phyloP scores from a whole-genome alignment of 2,329 filamentous ascomycete genomes.

The Cladophialophora carrionii region DNA sequence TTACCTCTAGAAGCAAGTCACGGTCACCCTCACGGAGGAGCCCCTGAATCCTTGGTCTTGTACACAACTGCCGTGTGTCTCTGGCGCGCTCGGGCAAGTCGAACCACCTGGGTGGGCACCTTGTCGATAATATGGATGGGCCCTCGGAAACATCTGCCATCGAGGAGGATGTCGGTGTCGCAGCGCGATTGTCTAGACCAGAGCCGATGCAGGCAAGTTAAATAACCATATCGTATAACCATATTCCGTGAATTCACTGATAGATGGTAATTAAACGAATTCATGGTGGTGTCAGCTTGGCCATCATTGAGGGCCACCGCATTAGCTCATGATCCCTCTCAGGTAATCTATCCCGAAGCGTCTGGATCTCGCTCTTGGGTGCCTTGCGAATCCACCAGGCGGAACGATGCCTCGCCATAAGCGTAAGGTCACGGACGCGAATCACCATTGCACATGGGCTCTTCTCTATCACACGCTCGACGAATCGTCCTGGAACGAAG shows the following conservation, averaged over 20 bases:
- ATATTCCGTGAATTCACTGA: neutral
- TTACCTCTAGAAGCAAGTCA: neutral
- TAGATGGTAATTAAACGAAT: neutral
- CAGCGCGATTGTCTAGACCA: neutral
- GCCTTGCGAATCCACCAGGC: slow-evolving; percentile 9
- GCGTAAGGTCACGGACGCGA: slow-evolving; percentile 42
- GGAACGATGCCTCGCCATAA: slow-evolving; percentile 1
- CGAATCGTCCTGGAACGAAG: slow-evolving; percentile 41
- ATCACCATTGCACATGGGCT: slow-evolving; percentile 42
- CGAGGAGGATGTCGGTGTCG: neutral
- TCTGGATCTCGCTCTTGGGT: slow-evolving; percentile 1
- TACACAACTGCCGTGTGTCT: neutral
- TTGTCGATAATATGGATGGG: neutral
- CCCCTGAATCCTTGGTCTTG: neutral
- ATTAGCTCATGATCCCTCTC: neutral
- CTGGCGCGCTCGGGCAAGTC: neutral
- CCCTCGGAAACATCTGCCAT: neutral
- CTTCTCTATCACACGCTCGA: slow-evolving; percentile 40
- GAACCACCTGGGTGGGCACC: neutral
- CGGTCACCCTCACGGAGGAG: neutral
- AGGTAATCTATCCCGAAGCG: neutral
- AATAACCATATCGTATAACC: neutral
- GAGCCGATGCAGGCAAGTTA: neutral
- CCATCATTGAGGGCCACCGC: slow-evolving; percentile 9
- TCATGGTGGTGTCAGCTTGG: neutral